Evolutionary conservation across 768 basidiomycete species (phyloP).

Genomic region (Calocera viscosa): DNA sequence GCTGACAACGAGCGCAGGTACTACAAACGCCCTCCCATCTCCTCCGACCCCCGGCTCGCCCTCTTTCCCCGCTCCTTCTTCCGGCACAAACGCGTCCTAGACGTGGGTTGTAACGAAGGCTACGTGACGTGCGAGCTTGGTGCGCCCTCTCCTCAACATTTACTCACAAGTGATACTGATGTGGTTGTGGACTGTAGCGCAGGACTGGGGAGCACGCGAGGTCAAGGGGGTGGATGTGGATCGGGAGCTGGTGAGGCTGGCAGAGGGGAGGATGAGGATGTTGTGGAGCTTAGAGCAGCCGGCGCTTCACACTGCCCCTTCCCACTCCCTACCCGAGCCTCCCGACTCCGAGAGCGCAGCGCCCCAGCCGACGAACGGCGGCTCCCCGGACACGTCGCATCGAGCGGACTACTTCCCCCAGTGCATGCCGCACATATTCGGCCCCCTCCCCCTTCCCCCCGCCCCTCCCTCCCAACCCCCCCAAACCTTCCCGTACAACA

Average conservation of each 20-base stretch:
- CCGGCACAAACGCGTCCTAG: conserved; percentile 47
- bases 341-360: conserved; percentile 18
- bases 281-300: conserved; percentile 61
- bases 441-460: conserved; percentile 56
- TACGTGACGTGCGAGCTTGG: conserved; percentile 81
- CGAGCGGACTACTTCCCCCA: conserved; percentile 52
- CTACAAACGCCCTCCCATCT: conserved; percentile 47
- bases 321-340: conserved; percentile 7
- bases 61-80: conserved; percentile 48
- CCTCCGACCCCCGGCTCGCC: conserved; percentile 50
- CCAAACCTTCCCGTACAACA: conserved; percentile 62
- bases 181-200: conserved; percentile 39
- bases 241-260: conserved; percentile 53
- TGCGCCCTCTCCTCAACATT: conserved; percentile 22
- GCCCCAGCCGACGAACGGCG: conserved; percentile 9
- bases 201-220: conserved; percentile 45
- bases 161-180: too few species aligned
- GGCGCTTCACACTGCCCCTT: conserved; percentile 9
- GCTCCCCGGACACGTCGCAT: neutral
- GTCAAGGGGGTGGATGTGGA: conserved; percentile 84
- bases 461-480: conserved; percentile 22
- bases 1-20: conserved; percentile 46
- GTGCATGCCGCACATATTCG: conserved; percentile 64
- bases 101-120: conserved; percentile 81
- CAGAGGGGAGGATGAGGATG: conserved; percentile 57